Percentiles rank a stretch among this genome's conserved stretches.
Evolutionary conservation across 768 basidiomycete genomes (phyloP).

Genomic region (Suillus subluteus): DNA sequence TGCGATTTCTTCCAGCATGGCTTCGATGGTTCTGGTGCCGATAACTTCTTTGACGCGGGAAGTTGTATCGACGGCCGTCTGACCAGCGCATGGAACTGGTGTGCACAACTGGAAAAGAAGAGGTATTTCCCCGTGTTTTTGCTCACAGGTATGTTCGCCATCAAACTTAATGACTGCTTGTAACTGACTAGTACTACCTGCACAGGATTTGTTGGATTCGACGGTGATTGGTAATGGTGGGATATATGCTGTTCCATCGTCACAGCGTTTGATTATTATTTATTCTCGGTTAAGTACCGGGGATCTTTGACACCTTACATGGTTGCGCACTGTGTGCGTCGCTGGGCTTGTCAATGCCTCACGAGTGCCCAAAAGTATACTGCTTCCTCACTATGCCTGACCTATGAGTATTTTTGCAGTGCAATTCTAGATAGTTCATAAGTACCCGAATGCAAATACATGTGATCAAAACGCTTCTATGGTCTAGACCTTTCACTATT

Average conservation of each 20-base stretch:
- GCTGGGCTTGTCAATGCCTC: not conserved
- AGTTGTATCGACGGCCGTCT: constrained; percentile 83
- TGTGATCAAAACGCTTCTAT: not conserved
- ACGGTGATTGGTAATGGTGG: constrained; percentile 75
- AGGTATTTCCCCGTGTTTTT: constrained; percentile 80
- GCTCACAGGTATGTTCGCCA: constrained; percentile 59
- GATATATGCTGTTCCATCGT: not conserved
- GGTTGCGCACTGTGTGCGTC: not conserved
- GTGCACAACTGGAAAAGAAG: constrained; percentile 84
- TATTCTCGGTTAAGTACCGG: not conserved
- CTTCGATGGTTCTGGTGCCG: constrained; percentile 90
- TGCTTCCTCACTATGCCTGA: constrained; percentile 48
- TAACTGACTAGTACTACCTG: constrained; percentile 6
- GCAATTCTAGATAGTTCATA: constrained; percentile 18
- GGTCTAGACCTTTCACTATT: not conserved
- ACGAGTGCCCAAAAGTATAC: constrained; percentile 30
- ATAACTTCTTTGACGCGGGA: constrained; percentile 89
- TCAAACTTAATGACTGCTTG: not conserved
- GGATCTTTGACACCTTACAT: not conserved
- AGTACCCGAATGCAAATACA: constrained; percentile 13
- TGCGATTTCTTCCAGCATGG: constrained; percentile 87
- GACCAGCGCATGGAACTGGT: constrained; percentile 95
- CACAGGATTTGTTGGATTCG: constrained; percentile 81
- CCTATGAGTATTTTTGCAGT: constrained; percentile 34
- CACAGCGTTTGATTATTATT: not conserved